These are phyloP conservation scores for Thielaviopsis musarum DNA, from an alignment of 2,329 filamentous ascomycete species.

Conservation along the genomic window DNA sequence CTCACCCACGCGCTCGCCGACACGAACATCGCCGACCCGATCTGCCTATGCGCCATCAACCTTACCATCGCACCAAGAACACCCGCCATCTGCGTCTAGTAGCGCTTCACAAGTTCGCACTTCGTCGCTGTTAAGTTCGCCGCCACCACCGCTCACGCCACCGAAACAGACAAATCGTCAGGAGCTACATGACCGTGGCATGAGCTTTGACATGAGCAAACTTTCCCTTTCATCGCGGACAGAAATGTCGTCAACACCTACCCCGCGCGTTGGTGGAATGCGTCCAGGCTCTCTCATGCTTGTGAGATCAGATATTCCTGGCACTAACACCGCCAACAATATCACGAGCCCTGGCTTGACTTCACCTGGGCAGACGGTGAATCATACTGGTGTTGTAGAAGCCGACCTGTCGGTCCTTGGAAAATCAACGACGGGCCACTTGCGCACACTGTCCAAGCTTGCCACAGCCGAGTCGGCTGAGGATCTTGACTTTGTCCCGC, in stretches of 20 bases:
- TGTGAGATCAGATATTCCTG: slow-evolving; percentile 10
- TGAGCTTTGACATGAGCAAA: slow-evolving; percentile 46
- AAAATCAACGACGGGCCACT: slow-evolving; percentile 76
- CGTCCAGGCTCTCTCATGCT: slow-evolving; percentile 23
- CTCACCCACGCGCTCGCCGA: slow-evolving; percentile 7
- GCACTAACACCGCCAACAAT: slow-evolving; percentile 16
- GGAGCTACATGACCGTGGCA: slow-evolving; percentile 36
- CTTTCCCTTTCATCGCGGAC: slow-evolving; percentile 30
- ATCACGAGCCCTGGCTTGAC: slow-evolving; percentile 5
- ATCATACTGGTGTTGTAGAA: slow-evolving; percentile 32
- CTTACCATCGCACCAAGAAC: not conserved
- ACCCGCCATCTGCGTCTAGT: not conserved
- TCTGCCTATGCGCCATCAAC: slow-evolving; percentile 7
- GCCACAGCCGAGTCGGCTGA: slow-evolving; percentile 59
- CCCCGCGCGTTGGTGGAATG: slow-evolving; percentile 36
- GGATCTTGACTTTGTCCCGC: slow-evolving; percentile 57
- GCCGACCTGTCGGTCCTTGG: slow-evolving; percentile 70
- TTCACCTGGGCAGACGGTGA: slow-evolving; percentile 17
- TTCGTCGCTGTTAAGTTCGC: slow-evolving; percentile 1
- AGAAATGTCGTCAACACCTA: slow-evolving; percentile 25
- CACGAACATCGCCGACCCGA: slow-evolving; percentile 8
- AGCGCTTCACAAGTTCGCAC: not conserved
- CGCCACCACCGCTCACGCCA: slow-evolving; percentile 7
- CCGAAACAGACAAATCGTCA: slow-evolving; percentile 2
- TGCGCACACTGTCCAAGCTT: slow-evolving; percentile 72